Conservation (phyloP, 2,329 filamentous ascomycete species). For the Torrubiellomyces zombiae region DNA sequence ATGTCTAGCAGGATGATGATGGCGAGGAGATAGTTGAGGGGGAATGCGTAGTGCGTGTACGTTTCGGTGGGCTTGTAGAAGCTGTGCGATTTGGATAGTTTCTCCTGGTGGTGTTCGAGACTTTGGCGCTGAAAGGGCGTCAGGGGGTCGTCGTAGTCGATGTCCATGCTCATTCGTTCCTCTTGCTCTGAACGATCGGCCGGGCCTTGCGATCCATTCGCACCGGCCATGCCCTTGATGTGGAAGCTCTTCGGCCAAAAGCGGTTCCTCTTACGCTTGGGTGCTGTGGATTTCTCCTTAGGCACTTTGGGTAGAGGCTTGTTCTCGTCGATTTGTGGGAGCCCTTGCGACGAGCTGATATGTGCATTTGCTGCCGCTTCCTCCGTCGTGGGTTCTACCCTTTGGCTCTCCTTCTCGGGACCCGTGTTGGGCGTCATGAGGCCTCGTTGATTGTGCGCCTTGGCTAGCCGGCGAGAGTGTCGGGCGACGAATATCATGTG, state of each 20-base stretch:
- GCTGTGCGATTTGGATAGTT: slow-evolving; percentile 67
- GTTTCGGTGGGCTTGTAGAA: slow-evolving; percentile 87
- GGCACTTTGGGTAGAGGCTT: no score
- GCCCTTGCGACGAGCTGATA: no score
- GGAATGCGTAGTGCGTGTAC: slow-evolving; percentile 64
- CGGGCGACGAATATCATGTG: slow-evolving; percentile 72
- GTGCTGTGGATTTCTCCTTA: no score
- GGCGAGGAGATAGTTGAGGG: slow-evolving; percentile 54
- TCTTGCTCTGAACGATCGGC: no score
- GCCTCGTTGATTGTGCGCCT: slow-evolving; percentile 21
- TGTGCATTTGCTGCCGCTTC: no score
- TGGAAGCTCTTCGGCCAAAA: no score
- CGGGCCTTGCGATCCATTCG: no score
- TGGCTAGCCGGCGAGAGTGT: slow-evolving; percentile 29
- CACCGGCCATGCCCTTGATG: no score
- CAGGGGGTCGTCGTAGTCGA: slow-evolving; percentile 35
- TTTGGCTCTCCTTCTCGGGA: neutral
- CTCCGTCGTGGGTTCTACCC: neutral
- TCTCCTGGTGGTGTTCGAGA: slow-evolving; percentile 61
- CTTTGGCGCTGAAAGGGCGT: slow-evolving; percentile 48
- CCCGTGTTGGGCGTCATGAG: slow-evolving; percentile 7
- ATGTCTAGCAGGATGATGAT: slow-evolving; percentile 66
- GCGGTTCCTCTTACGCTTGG: no score
- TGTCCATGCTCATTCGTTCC: neutral
- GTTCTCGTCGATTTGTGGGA: no score